Percentiles rank a stretch among this genome's conserved stretches.
Conservation (phyloP, 1,284 basidiomycete genomes). For the Trametes versicolor region DNA sequence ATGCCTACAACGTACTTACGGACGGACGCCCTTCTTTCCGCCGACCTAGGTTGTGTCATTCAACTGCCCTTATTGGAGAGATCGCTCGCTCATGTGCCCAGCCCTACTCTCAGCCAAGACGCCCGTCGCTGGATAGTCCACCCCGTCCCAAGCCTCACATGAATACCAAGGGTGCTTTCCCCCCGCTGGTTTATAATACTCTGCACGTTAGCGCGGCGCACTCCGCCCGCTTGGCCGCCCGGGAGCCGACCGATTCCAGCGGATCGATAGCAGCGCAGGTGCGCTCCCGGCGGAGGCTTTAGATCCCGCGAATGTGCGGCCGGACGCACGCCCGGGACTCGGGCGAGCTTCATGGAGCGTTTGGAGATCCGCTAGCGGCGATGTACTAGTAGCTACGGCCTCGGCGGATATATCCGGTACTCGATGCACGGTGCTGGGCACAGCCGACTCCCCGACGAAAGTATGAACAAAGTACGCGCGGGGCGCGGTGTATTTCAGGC, state of each 20-base stretch:
- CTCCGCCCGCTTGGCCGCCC: constrained; percentile 1
- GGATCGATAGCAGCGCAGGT: constrained; percentile 30
- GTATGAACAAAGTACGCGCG: no score
- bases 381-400: background rate
- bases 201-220: background rate
- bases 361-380: background rate
- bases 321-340: background rate
- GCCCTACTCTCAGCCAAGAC: no score
- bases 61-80: background rate
- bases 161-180: background rate
- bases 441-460: no score
- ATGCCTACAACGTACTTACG: background rate
- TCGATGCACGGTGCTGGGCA: no score
- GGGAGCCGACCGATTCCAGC: constrained; percentile 29
- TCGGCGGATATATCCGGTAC: background rate
- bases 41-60: background rate
- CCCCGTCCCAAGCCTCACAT: no score
- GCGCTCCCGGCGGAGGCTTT: constrained; percentile 6
- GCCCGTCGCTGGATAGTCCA: no score
- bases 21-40: background rate
- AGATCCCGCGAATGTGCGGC: constrained; percentile 1
- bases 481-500: no score
- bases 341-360: background rate
- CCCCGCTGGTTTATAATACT: background rate
- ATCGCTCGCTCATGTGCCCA: no score